Evolutionary conservation across 1,139 yeast genomes (phyloP), one percentile per base, ranked within the genome.

Genomic region (Hyphopichia buzzinii): DNA sequence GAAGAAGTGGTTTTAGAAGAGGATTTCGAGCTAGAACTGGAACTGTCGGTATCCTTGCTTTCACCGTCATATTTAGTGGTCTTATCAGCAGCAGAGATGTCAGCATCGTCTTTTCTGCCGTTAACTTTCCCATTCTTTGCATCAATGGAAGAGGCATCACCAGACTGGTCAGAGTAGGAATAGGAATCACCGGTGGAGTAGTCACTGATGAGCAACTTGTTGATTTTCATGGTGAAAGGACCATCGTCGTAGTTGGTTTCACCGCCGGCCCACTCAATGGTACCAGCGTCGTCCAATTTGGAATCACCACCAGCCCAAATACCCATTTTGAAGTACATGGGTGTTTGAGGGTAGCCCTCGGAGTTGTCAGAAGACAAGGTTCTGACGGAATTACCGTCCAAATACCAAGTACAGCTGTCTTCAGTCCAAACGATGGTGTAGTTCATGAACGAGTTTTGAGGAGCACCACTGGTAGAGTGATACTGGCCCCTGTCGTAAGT

Each of bases 401-500:
- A 57, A 46, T 65, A 70, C 75, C 77, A 74, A 4, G 63, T 54
- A 31, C 57, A 46, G 31, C 42, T 41, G 38, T 64, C 59, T 31
- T 57, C 48, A 4, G 67, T 64, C 67, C 67, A 62, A 36, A 55
- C 63, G 35, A 64, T 49, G 27, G 68, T 62, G 42, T 64, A 64
- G 44, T 61, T 63, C 45, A 52, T 57, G 48, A 38, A 59, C 34
- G 49, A 44, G 16, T 47, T 50, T 45, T 68, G 65, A 38, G 79
- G 77, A 30, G 84, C 77, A 27, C 65, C 61, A 11, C 62, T 44
- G 3, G 57, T 50, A 16, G 61, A 49, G 50, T 82, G 89, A 61
- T 74, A 83, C 34, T 62, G 77, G 39, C 95, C 95, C 55, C 95
- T 72, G 51, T 82, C 84, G 52, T 81, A 84, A 4, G 86, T 76